A percentile compares a stretch with the other conserved stretches of the same genome.
phyloP scores from a whole-genome alignment of 140 eudicot species.

The Bidens hawaiensis region DNA sequence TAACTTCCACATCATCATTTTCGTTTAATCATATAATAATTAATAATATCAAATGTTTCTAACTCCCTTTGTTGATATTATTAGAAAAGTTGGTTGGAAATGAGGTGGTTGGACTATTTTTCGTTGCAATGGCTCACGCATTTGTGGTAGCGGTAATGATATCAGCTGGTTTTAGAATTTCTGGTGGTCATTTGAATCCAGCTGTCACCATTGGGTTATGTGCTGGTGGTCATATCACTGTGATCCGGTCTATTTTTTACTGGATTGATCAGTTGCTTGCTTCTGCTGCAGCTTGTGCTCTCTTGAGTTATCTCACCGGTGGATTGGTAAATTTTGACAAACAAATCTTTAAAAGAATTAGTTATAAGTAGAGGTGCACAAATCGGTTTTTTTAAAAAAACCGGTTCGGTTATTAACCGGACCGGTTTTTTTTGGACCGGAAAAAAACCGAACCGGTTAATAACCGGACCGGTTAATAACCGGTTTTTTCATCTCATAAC shows the following conservation, averaged over 20 bases:
- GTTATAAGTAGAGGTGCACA: no score
- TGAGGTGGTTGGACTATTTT: slow-evolving; percentile 63
- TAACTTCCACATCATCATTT: neutral
- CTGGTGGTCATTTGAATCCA: slow-evolving; percentile 93
- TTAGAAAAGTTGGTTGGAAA: slow-evolving; percentile 55
- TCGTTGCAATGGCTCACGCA: slow-evolving; percentile 77
- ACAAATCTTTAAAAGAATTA: neutral
- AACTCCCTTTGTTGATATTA: neutral
- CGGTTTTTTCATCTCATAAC: no score
- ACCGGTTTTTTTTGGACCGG: no score
- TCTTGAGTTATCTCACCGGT: slow-evolving; percentile 69
- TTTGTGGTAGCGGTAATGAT: slow-evolving; percentile 81
- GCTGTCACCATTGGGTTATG: slow-evolving; percentile 85
- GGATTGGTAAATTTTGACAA: slow-evolving; percentile 53
- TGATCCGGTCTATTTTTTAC: slow-evolving; percentile 61
- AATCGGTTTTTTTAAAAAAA: no score
- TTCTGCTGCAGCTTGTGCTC: slow-evolving; percentile 82
- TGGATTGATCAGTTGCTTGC: slow-evolving; percentile 85
- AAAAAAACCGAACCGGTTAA: no score
- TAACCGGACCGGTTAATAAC: no score
- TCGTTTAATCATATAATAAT: neutral
- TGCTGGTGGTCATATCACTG: slow-evolving; percentile 79
- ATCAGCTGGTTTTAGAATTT: slow-evolving; percentile 68
- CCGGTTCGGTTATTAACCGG: no score
- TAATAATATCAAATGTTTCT: neutral